Evolutionary conservation across 2,329 filamentous ascomycete species (phyloP).

Genomic region (Stemphylium vesicarium): DNA sequence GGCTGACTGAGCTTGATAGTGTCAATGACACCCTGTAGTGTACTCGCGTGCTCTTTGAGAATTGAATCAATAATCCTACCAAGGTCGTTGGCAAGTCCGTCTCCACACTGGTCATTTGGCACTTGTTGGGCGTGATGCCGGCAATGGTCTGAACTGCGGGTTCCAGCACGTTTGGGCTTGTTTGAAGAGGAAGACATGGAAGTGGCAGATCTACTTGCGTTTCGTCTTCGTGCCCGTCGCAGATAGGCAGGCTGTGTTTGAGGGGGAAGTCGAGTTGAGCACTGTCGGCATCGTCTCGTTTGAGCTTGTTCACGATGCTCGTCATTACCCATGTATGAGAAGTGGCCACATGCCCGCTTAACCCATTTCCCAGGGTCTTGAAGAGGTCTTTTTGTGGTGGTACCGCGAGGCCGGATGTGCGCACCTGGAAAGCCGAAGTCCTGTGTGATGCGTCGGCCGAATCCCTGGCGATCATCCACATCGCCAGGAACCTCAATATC

Average conservation of each 20-base stretch:
- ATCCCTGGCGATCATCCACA: conserved; percentile 38
- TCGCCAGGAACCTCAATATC: conserved; percentile 29
- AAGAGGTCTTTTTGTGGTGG: conserved; percentile 20
- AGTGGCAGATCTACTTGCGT: conserved; percentile 21
- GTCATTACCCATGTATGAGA: conserved; percentile 20
- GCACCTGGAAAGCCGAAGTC: conserved; percentile 46
- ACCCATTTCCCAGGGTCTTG: conserved; percentile 33
- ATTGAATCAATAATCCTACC: conserved; percentile 50
- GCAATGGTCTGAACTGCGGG: conserved; percentile 8
- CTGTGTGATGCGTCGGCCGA: conserved; percentile 39
- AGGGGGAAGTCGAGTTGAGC: conserved; percentile 21
- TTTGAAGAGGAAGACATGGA: conserved; percentile 13
- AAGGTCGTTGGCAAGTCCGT: conserved; percentile 43
- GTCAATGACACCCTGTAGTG: conserved; percentile 49
- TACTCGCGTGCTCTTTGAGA: conserved; percentile 49
- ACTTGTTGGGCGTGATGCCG: conserved; percentile 24
- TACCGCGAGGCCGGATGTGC: conserved; percentile 29
- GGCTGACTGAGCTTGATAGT: conserved; percentile 42
- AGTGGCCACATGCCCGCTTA: conserved; percentile 41
- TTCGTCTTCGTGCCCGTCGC: conserved; percentile 12
- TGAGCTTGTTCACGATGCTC: conserved; percentile 25
- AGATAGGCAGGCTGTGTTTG: conserved; percentile 5
- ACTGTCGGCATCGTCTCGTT: conserved; percentile 26
- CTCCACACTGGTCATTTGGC: conserved; percentile 30
- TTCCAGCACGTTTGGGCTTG: background rate